A percentile compares a stretch with the other conserved stretches of the same genome.
Conservation (phyloP, 2,329 filamentous ascomycete species). For the Neoscytalidium dimidiatum region DNA sequence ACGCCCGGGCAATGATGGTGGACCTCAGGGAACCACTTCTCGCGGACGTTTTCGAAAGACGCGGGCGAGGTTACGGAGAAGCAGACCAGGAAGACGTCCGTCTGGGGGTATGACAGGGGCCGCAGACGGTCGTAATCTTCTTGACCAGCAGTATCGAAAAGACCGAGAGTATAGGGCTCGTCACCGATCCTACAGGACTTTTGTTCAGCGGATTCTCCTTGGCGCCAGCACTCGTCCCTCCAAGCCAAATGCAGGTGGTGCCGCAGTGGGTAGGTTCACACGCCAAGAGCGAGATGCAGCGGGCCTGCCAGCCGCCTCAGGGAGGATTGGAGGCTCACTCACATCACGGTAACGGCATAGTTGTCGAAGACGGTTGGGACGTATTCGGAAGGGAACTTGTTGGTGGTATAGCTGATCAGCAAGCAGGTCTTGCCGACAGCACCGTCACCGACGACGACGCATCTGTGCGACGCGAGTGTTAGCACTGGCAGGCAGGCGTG, state of each 20-base stretch:
- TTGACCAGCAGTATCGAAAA: conserved; percentile 98
- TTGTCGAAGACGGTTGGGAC: conserved; percentile 99
- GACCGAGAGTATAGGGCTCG: conserved; percentile 93
- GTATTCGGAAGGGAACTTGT: conserved; percentile 99
- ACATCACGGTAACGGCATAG: conserved; percentile 99
- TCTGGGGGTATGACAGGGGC: conserved; percentile 96
- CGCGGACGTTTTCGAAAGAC: conserved; percentile 97
- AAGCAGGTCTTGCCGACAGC: conserved; percentile 99
- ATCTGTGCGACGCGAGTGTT: conserved; percentile 57
- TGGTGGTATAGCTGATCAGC: conserved; percentile 98
- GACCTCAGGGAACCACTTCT: conserved; percentile 99
- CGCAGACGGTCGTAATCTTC: conserved; percentile 98
- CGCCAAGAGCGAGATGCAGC: conserved; percentile 9
- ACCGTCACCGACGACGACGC: conserved; percentile 98
- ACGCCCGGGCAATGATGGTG: conserved; percentile 98
- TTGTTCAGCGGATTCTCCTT: conserved; percentile 8
- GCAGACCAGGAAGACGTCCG: conserved; percentile 97
- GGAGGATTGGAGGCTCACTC: conserved; percentile 27
- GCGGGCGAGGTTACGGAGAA: conserved; percentile 97
- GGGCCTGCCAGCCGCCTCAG: not conserved
- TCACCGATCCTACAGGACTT: conserved; percentile 82
- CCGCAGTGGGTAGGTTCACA: not conserved
- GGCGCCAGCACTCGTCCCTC: not conserved
- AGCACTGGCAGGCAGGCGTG: conserved; percentile 4
- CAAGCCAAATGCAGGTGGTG: not conserved